Evolutionary conservation across 805 yeast species (phyloP).

Genomic region (Torulaspora gathmanii): DNA sequence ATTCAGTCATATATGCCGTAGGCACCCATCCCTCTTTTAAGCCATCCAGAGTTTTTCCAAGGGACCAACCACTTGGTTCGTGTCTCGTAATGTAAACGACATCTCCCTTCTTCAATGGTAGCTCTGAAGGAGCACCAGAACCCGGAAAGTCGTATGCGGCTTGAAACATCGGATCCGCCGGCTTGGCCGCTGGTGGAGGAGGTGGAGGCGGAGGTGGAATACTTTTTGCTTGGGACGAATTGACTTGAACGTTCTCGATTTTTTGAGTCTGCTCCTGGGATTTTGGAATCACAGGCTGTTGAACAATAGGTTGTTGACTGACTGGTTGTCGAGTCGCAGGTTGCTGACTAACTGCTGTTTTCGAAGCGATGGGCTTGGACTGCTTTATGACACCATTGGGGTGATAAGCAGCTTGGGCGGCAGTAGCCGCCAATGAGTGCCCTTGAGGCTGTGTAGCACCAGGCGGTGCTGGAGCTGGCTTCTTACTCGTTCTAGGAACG

Average conservation of each 20-base stretch:
- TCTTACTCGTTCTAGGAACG: conserved; percentile 28
- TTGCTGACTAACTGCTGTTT: conserved; percentile 15
- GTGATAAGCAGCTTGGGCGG: conserved; percentile 37
- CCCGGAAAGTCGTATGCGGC: conserved; percentile 90
- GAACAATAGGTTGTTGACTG: not conserved
- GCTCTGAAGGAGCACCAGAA: conserved; percentile 72
- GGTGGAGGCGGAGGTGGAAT: conserved; percentile 74
- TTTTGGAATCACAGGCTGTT: not conserved
- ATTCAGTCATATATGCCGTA: conserved; percentile 73
- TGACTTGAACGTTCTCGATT: not conserved
- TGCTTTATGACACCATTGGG: conserved; percentile 31
- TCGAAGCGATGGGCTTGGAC: conserved; percentile 18
- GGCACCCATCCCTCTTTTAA: conserved; percentile 95
- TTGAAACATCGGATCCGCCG: conserved; percentile 70
- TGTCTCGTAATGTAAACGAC: conserved; percentile 66
- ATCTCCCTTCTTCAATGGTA: conserved; percentile 74
- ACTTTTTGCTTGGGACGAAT: conserved; percentile 11
- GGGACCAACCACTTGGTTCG: conserved; percentile 90
- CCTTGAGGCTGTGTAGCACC: conserved; percentile 15
- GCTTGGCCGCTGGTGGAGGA: conserved; percentile 55
- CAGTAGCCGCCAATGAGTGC: conserved; percentile 39
- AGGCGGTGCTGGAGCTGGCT: conserved; percentile 39
- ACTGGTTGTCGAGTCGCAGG: conserved; percentile 4
- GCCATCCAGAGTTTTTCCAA: conserved; percentile 74
- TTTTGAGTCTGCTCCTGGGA: conserved; percentile 1